phyloP scores from a whole-genome alignment of 1,284 basidiomycete species.

The Cryptococcus amylolentus region DNA sequence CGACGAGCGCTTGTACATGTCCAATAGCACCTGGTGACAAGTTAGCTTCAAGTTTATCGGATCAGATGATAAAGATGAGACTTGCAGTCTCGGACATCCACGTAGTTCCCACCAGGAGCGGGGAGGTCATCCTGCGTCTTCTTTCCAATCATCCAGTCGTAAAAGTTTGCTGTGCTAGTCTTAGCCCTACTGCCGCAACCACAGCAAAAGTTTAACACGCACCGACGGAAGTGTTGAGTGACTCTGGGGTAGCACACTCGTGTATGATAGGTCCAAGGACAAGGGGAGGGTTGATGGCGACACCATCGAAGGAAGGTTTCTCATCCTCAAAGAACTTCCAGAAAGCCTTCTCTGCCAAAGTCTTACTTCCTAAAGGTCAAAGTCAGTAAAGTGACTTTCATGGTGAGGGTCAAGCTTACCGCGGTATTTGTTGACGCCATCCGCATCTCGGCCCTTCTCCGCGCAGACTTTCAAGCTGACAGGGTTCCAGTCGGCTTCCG shows the following conservation, averaged over 20 bases:
- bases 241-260: conserved; percentile 51
- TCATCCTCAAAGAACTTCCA: conserved; percentile 59
- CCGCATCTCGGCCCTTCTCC: conserved; percentile 59
- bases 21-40: conserved; percentile 53
- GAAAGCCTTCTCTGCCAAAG: conserved; percentile 33
- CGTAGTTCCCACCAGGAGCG: conserved; percentile 52
- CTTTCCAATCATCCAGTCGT: conserved; percentile 48
- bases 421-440: conserved; percentile 44
- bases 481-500: conserved; percentile 62
- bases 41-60: neutral
- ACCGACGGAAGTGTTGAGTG: conserved; percentile 58
- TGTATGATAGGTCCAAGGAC: conserved; percentile 58
- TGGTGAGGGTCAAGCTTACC: conserved; percentile 6
- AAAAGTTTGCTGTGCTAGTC: conserved; percentile 35
- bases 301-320: conserved; percentile 58
- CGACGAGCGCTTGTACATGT: conserved; percentile 58
- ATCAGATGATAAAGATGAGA: neutral
- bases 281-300: conserved; percentile 56
- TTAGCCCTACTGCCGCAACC: neutral
- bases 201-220: conserved; percentile 4
- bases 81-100: conserved; percentile 56
- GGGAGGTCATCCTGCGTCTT: conserved; percentile 47
- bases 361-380: neutral
- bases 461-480: conserved; percentile 53
- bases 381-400: neutral